Percentiles rank a stretch among this genome's conserved stretches.
These are phyloP conservation scores for Phytophthora boehmeriae DNA, from an alignment of 352 stramenopile genomes.

Conservation along the genomic window DNA sequence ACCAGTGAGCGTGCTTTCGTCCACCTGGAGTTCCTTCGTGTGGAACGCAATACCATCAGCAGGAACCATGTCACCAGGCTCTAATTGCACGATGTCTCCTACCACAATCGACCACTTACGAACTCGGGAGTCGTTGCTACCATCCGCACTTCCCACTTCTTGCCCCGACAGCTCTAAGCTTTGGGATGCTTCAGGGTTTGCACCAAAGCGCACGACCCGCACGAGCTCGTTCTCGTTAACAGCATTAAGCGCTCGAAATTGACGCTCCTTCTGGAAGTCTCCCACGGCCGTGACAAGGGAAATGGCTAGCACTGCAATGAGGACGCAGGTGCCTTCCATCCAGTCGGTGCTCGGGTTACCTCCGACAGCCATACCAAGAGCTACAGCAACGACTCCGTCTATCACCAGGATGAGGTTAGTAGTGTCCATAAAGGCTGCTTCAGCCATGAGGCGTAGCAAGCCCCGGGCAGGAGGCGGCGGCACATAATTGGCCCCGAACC, in stretches of 20 bases:
- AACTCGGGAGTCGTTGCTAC: constrained; percentile 40
- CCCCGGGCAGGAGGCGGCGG: constrained; percentile 17
- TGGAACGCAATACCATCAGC: constrained; percentile 85
- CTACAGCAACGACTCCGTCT: constrained; percentile 41
- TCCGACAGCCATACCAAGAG: constrained; percentile 33
- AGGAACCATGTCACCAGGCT: constrained; percentile 84
- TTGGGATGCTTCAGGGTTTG: neutral
- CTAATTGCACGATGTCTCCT: constrained; percentile 80
- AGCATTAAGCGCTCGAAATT: constrained; percentile 84
- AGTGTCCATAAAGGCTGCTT: constrained; percentile 58
- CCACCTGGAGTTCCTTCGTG: constrained; percentile 77
- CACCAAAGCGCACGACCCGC: constrained; percentile 61
- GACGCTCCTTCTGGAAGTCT: constrained; percentile 90
- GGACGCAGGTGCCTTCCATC: constrained; percentile 73
- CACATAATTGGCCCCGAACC: constrained; percentile 46
- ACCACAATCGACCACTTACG: constrained; percentile 81
- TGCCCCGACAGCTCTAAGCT: neutral
- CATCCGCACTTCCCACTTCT: neutral
- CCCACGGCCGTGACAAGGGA: constrained; percentile 86
- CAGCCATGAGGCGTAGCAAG: constrained; percentile 48
- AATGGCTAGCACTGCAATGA: constrained; percentile 90
- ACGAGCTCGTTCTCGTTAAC: constrained; percentile 73
- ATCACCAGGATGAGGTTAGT: constrained; percentile 51
- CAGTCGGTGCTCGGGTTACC: constrained; percentile 45
- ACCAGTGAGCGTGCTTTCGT: constrained; percentile 89